Evolutionary conservation across 768 basidiomycete species (phyloP).

Genomic region (Hygrocybe coccinea): DNA sequence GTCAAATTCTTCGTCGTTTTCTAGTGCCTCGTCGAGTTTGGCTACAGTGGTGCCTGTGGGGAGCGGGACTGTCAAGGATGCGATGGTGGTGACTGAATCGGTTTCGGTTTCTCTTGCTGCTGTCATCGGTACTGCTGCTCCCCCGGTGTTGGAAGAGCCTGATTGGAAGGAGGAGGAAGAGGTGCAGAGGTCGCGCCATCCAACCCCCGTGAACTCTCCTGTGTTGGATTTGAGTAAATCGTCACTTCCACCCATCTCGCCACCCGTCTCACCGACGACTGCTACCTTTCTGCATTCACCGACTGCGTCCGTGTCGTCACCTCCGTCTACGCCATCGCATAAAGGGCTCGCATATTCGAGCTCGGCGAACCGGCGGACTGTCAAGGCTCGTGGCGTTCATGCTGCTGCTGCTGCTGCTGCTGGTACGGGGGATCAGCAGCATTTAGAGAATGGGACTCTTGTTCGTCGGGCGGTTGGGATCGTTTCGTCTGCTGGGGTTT

Average conservation of each 20-base stretch:
- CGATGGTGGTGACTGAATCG: background rate
- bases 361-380: background rate
- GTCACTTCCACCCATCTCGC: background rate
- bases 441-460: constrained; percentile 33
- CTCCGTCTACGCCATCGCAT: background rate
- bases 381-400: background rate
- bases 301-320: background rate
- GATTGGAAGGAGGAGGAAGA: constrained; percentile 3
- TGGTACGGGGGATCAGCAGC: background rate
- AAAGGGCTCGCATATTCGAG: background rate
- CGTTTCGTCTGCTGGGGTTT: constrained; percentile 56
- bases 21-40: too few relatives aligned
- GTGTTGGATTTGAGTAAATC: constrained; percentile 17
- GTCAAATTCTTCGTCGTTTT: background rate
- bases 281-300: background rate
- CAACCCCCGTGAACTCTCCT: constrained; percentile 45
- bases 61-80: background rate
- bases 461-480: constrained; percentile 59
- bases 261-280: background rate
- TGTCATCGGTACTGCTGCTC: background rate
- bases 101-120: background rate
- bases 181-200: constrained; percentile 20
- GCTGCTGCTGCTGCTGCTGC: too few relatives aligned
- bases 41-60: too few relatives aligned
- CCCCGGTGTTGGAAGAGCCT: background rate